Conservation (phyloP, 2,329 filamentous ascomycete genomes). For the Rhynchosporium graminicola region DNA sequence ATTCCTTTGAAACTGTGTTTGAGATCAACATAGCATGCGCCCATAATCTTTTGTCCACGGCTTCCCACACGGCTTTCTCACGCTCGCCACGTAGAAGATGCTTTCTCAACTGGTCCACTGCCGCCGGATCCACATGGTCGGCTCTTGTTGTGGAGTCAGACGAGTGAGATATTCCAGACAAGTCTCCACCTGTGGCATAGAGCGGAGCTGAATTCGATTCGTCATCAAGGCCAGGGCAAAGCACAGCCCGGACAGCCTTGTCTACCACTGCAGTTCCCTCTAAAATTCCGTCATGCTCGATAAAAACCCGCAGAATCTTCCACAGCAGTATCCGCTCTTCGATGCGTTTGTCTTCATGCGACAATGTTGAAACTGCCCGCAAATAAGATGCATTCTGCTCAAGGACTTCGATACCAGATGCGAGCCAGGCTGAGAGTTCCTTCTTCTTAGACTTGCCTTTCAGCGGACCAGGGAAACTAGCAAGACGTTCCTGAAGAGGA, state of each 20-base stretch:
- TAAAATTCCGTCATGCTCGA: conserved; percentile 83
- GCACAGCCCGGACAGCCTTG: conserved; percentile 71
- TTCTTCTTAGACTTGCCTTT: conserved; percentile 95
- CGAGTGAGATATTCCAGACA: conserved; percentile 45
- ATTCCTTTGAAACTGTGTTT: conserved; percentile 70
- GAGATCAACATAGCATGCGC: conserved; percentile 93
- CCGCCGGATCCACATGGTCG: conserved; percentile 69
- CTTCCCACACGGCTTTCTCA: conserved; percentile 89
- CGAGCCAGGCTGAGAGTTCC: conserved; percentile 81
- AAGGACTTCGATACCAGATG: conserved; percentile 70
- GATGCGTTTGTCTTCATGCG: conserved; percentile 66
- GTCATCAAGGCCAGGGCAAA: conserved; percentile 59
- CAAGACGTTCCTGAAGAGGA: conserved; percentile 69
- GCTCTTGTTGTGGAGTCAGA: conserved; percentile 46
- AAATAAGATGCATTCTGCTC: conserved; percentile 53
- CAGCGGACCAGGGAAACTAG: conserved; percentile 86
- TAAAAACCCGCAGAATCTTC: conserved; percentile 78
- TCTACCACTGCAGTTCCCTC: conserved; percentile 73
- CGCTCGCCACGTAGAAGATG: conserved; percentile 78
- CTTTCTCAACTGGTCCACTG: conserved; percentile 71
- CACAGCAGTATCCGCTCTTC: conserved; percentile 83
- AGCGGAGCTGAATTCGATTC: conserved; percentile 35
- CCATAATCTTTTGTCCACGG: conserved; percentile 92
- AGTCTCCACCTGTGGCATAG: conserved; percentile 43
- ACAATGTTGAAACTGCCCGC: conserved; percentile 51